Evolutionary conservation across 495 filamentous ascomycete genomes (phyloP).

Genomic region (Aspergillus kassunensis): DNA sequence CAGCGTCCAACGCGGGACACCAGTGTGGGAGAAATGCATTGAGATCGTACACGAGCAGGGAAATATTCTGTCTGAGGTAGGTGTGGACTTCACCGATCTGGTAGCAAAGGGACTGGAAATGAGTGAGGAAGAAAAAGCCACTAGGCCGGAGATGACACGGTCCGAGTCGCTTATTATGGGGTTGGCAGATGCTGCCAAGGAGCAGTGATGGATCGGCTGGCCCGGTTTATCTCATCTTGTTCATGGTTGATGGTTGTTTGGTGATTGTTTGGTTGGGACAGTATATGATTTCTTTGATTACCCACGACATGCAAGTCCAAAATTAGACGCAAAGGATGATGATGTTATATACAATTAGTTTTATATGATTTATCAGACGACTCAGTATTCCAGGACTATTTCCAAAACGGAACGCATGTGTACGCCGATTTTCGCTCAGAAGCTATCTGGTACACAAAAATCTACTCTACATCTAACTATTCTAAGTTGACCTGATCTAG

Average conservation of each 20-base stretch:
- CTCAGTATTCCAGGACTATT: too few relatives aligned
- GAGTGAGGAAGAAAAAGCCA: slow-evolving; percentile 25
- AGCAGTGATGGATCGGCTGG: slow-evolving; percentile 1
- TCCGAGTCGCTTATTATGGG: slow-evolving; percentile 26
- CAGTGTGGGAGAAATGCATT: slow-evolving; percentile 79
- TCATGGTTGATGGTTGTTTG: not conserved
- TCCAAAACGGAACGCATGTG: too few relatives aligned
- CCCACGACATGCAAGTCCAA: too few relatives aligned
- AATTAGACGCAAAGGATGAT: too few relatives aligned
- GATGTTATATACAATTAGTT: not conserved
- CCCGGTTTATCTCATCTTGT: not conserved
- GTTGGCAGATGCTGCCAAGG: slow-evolving; percentile 16
- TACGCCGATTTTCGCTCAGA: too few relatives aligned
- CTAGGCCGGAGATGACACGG: slow-evolving; percentile 22
- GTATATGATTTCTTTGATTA: too few relatives aligned
- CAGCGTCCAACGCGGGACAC: slow-evolving; percentile 63
- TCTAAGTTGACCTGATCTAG: not conserved
- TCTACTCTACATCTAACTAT: too few relatives aligned
- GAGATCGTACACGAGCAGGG: slow-evolving; percentile 77
- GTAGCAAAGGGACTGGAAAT: slow-evolving; percentile 43
- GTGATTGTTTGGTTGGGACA: too few relatives aligned
- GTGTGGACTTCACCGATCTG: slow-evolving; percentile 82
- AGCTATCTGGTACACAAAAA: too few relatives aligned
- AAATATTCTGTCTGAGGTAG: slow-evolving; percentile 73
- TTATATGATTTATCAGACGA: too few relatives aligned